phyloP scores from a whole-genome alignment of 345 rosid species.

The Citrus maxima region DNA sequence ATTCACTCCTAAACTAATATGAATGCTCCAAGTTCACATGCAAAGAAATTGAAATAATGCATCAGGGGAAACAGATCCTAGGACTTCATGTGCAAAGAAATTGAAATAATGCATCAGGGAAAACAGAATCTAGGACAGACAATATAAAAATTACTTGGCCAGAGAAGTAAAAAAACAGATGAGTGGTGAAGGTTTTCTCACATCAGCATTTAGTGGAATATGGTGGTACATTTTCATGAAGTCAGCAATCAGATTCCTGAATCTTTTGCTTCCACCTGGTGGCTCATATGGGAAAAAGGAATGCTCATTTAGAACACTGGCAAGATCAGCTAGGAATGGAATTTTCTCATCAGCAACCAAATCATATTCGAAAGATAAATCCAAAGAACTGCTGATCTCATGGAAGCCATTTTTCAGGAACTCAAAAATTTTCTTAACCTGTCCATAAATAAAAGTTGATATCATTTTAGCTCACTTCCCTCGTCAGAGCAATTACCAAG shows the following conservation, averaged over 20 bases:
- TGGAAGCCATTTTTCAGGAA: slow-evolving; percentile 88
- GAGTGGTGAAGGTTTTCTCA: slow-evolving; percentile 37
- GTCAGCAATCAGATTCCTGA: slow-evolving; percentile 78
- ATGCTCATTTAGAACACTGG: no score
- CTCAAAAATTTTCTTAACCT: slow-evolving; percentile 89
- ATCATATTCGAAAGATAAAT: slow-evolving; percentile 87
- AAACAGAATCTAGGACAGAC: not conserved
- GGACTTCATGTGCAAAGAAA: not conserved
- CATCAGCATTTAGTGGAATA: slow-evolving; percentile 72
- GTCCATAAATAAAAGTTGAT: slow-evolving; percentile 26
- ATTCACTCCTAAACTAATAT: no score
- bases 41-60: no score
- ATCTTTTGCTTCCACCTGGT: slow-evolving; percentile 84
- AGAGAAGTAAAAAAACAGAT: not conserved
- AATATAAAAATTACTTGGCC: not conserved
- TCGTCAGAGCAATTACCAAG: not conserved
- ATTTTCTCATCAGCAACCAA: slow-evolving; percentile 97
- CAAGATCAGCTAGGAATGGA: slow-evolving; percentile 91
- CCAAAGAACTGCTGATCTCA: slow-evolving; percentile 84
- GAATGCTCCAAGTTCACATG: no score
- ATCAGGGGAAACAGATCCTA: not conserved
- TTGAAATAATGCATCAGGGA: not conserved
- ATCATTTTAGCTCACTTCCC: slow-evolving; percentile 2
- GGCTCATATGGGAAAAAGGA: no score
- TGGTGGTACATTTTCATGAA: slow-evolving; percentile 92